Percentiles rank a stretch among this genome's conserved stretches.
These are phyloP conservation scores for Sergeia podlipaevii DNA, from an alignment of 208 protist genomes.

Conservation along the genomic window DNA sequence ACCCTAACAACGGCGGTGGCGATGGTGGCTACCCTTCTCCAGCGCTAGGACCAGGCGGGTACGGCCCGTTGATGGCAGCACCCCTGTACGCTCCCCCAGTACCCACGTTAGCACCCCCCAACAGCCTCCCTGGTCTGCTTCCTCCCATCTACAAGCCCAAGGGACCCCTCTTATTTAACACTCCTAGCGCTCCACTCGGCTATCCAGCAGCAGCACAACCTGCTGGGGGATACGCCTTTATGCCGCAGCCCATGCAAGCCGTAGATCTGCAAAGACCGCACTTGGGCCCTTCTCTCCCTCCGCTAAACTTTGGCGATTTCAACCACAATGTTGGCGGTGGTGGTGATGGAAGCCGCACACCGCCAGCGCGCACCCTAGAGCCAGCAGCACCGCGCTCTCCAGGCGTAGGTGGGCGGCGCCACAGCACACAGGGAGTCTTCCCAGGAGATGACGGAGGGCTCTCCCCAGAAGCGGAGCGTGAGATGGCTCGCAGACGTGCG, in stretches of 20 bases:
- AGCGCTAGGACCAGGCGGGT: neutral
- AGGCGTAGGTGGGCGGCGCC: neutral
- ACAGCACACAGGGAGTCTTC: too few relatives aligned
- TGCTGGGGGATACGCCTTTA: neutral
- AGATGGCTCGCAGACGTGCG: slow-evolving; percentile 35
- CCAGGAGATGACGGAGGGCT: too few relatives aligned
- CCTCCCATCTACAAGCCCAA: slow-evolving; percentile 35
- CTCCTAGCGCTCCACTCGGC: too few relatives aligned
- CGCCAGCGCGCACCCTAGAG: slow-evolving; percentile 10
- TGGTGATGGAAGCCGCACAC: neutral
- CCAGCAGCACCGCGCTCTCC: slow-evolving; percentile 2
- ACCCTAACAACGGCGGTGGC: neutral
- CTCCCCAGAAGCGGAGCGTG: slow-evolving; percentile 14
- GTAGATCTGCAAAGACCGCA: neutral
- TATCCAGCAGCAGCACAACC: neutral
- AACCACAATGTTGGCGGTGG: neutral
- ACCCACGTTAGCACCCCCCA: slow-evolving; percentile 11
- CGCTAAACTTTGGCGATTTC: neutral
- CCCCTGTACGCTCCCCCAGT: slow-evolving; percentile 16
- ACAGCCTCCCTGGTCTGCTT: slow-evolving; percentile 26
- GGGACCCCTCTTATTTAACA: slow-evolving; percentile 34
- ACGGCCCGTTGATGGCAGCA: slow-evolving; percentile 5
- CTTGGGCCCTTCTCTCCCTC: neutral
- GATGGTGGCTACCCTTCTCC: neutral
- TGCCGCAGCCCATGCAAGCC: neutral